These are phyloP conservation scores for Fusarium duplospermum DNA, from an alignment of 2,329 filamentous ascomycete genomes.

Conservation along the genomic window DNA sequence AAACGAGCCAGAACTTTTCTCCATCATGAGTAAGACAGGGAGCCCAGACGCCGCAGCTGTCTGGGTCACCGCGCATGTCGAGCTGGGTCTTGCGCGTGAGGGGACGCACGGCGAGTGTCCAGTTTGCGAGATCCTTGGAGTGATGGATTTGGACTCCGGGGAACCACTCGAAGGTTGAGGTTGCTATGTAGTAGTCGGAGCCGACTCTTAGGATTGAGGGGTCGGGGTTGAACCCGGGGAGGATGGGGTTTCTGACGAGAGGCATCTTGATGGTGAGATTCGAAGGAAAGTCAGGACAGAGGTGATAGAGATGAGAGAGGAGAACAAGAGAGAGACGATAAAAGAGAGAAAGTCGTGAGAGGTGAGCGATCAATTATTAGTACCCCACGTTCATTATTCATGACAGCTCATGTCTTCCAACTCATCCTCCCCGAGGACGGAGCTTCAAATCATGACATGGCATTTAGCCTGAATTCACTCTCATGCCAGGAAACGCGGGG, in stretches of 20 bases:
- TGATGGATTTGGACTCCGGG: conserved; percentile 67
- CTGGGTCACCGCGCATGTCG: conserved; percentile 69
- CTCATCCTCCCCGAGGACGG: not conserved
- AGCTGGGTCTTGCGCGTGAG: conserved; percentile 62
- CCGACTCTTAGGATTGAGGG: conserved; percentile 65
- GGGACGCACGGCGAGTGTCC: conserved; percentile 60
- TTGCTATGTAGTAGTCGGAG: conserved; percentile 66
- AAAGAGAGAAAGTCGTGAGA: not conserved
- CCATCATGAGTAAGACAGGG: conserved; percentile 73
- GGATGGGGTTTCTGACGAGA: conserved; percentile 63
- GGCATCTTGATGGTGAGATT: conserved; percentile 52
- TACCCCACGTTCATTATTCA: not conserved
- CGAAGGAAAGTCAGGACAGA: not conserved
- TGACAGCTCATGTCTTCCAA: not conserved
- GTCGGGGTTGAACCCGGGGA: conserved; percentile 68
- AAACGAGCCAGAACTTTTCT: conserved; percentile 71
- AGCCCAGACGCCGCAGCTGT: conserved; percentile 73
- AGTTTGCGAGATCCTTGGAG: conserved; percentile 65
- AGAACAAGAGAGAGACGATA: not conserved
- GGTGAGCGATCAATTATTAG: not conserved
- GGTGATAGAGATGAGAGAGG: not conserved
- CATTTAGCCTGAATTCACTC: conserved; percentile 36
- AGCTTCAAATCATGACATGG: not conserved
- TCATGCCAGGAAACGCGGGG: conserved; percentile 16
- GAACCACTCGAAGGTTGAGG: conserved; percentile 67